phyloP scores from a whole-genome alignment of 345 rosid genomes.

The Salix dunnii region DNA sequence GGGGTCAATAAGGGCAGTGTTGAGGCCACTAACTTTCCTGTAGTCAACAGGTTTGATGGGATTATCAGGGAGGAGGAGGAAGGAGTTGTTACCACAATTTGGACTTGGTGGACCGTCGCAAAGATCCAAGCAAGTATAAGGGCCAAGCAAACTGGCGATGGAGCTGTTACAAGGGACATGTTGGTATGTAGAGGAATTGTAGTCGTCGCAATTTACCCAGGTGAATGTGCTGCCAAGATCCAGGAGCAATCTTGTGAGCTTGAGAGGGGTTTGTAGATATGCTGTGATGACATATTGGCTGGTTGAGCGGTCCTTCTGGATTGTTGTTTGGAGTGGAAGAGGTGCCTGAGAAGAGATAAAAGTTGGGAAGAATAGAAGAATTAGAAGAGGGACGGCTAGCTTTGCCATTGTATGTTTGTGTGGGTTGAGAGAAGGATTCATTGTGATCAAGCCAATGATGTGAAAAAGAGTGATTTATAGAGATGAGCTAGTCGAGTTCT shows the following conservation, averaged over 20 bases:
- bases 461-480: no score
- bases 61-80: constrained; percentile 22
- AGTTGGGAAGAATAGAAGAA: no score
- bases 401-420: no score
- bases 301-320: constrained; percentile 31
- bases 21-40: not conserved
- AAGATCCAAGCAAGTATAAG: constrained; percentile 11
- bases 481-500: no score
- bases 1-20: constrained; percentile 27
- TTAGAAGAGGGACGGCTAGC: no score
- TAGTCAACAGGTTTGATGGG: constrained; percentile 18
- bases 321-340: not conserved
- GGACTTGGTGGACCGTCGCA: constrained; percentile 17
- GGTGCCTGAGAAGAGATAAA: no score
- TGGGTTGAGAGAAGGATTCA: no score
- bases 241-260: constrained; percentile 22
- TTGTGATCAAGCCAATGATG: no score
- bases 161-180: constrained; percentile 18
- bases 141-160: constrained; percentile 14
- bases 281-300: constrained; percentile 27
- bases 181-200: constrained; percentile 21
- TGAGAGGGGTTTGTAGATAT: constrained; percentile 32
- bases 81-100: constrained; percentile 21
- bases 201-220: constrained; percentile 26
- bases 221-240: constrained; percentile 28